Evolutionary conservation across 768 basidiomycete genomes (phyloP), one percentile per base, ranked within the genome.

Genomic region (Lenzites betulinus): DNA sequence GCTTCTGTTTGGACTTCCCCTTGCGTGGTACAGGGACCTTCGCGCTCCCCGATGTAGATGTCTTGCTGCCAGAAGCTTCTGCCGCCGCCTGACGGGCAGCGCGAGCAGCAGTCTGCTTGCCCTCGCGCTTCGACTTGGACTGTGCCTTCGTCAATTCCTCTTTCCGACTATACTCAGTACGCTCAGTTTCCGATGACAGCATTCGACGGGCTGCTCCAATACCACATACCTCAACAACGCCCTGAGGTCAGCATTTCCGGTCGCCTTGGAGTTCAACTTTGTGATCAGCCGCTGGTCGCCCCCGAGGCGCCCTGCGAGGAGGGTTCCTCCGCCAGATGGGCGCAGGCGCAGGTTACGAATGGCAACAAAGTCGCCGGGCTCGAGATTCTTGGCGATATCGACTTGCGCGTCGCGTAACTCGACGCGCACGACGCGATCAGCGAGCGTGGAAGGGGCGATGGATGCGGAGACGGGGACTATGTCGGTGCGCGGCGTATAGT

Each of bases 401-500:
- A 66, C 69, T 66, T 88, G 86, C 9, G 71, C 72, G 25, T 83
- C 79, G n/a, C 74, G 74, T 23, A 89, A 70, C 12, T 72, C 69
- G 44, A 90, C 77, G 61, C 80, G 83, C 55, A 87, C 67, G 25
- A 87, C 75, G 23, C 75, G 76, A 18, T 80, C 79, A 38, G 79
- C 74, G n/a, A 85, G 76, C n/a, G 76, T 74, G n/a, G 53, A 56
- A 2, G 78, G 73, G 23, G 72, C 66, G 50, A 74, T 71, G 11
- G 73, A 63, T 12, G 70, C 63, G 20, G 66, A 58, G 3, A 69
- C 58, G n/a, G 70, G 61, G 5, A 73, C 66, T 36, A 88, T 72
- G 51, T 79, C 71, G 3, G 76, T 64, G 54, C 86, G 79, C 3
- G 73, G 68, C 1, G 87, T 87, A 66, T 88, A 90, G 69, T 90